Conservation (phyloP, 805 yeast species). For the Starmerella potacharoeniae region DNA sequence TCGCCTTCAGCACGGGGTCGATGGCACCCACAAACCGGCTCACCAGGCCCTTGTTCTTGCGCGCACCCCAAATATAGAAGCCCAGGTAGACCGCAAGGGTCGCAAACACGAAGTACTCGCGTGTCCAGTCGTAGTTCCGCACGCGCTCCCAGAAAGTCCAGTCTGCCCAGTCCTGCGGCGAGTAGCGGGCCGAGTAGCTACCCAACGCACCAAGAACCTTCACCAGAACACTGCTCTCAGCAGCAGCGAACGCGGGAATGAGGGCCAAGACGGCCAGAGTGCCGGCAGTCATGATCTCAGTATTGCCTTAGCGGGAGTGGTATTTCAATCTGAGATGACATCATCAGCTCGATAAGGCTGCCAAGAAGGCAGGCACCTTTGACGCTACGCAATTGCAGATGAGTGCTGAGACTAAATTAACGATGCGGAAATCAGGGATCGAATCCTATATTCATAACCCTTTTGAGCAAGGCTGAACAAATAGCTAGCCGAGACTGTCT, state of each 20-base stretch:
- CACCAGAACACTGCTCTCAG: not conserved
- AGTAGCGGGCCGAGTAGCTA: not conserved
- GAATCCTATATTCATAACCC: no score
- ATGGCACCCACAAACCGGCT: conserved; percentile 41
- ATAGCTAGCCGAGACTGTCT: no score
- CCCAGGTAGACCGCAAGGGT: conserved; percentile 40
- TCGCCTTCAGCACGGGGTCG: conserved; percentile 43
- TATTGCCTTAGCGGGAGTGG: not conserved
- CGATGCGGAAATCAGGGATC: no score
- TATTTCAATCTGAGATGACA: not conserved
- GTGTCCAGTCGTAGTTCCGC: conserved; percentile 56
- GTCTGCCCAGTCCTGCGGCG: conserved; percentile 37
- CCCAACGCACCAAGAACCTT: not conserved
- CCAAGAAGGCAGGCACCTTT: no score
- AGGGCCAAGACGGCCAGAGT: not conserved
- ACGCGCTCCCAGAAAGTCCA: conserved; percentile 53
- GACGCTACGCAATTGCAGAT: no score
- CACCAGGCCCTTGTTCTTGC: conserved; percentile 47
- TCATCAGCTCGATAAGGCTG: not conserved
- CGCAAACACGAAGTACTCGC: conserved; percentile 50
- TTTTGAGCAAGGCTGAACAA: no score
- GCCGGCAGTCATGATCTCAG: not conserved
- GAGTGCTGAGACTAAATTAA: no score
- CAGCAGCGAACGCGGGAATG: not conserved
- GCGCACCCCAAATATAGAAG: conserved; percentile 48